These are phyloP conservation scores for Phytophthora sp. DNA, from an alignment of 352 stramenopile genomes.

Conservation along the genomic window DNA sequence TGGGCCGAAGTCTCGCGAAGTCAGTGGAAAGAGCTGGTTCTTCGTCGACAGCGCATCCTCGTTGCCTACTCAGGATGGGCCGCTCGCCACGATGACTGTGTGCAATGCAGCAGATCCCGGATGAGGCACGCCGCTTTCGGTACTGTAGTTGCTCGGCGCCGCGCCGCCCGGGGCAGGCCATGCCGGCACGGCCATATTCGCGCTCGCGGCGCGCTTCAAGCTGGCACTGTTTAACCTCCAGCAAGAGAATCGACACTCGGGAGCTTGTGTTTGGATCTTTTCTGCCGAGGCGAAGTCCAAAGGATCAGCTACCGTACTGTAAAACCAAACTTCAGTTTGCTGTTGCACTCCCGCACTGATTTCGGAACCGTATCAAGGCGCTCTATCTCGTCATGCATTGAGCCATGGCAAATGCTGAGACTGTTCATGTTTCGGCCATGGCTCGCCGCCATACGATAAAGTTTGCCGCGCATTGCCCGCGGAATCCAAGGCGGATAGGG, in stretches of 20 bases:
- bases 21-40: conserved; percentile 19
- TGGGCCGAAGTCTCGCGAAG: neutral
- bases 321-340: conserved; percentile 10
- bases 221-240: too few relatives aligned
- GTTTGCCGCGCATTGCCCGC: too few relatives aligned
- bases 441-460: neutral
- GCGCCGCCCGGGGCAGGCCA: too few relatives aligned
- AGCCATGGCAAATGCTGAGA: neutral
- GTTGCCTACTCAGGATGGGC: too few relatives aligned
- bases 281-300: neutral
- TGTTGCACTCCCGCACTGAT: neutral
- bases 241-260: conserved; percentile 11
- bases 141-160: too few relatives aligned
- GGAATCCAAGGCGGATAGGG: neutral
- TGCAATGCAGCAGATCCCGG: conserved; percentile 6
- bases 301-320: conserved; percentile 1
- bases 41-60: conserved; percentile 16
- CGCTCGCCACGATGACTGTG: conserved; percentile 1
- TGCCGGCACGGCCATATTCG: too few relatives aligned
- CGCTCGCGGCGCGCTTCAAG: too few relatives aligned
- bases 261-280: conserved; percentile 2
- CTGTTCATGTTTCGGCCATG: neutral
- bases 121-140: too few relatives aligned
- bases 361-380: conserved; percentile 8
- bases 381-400: too few relatives aligned